Evolutionary conservation across 2,329 filamentous ascomycete genomes (phyloP).

Genomic region (Clonostachys rosea): DNA sequence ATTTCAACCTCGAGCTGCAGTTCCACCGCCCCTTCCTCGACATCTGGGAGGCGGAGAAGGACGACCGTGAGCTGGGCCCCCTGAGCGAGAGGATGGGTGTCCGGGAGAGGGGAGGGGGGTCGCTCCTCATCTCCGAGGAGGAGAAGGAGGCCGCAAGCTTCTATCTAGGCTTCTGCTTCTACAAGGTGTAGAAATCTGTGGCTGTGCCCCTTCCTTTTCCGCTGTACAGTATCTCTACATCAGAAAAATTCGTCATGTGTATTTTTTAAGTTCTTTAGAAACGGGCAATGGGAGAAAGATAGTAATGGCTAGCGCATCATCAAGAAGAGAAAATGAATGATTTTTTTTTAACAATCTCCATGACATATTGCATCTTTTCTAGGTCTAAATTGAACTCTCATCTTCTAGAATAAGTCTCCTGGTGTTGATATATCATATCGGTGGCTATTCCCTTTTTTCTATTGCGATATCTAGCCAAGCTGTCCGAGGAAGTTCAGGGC

Average conservation of each 20-base stretch:
- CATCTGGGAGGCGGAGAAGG: slow-evolving; percentile 88
- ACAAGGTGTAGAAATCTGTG: slow-evolving; percentile 64
- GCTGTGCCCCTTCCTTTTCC: neutral
- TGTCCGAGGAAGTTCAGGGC: no score
- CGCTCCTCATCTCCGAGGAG: slow-evolving; percentile 69
- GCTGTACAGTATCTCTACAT: no score
- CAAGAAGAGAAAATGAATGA: neutral
- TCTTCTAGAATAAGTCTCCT: no score
- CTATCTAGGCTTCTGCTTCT: slow-evolving; percentile 95
- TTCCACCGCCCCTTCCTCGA: slow-evolving; percentile 90
- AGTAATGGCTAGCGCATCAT: neutral
- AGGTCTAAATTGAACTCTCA: no score
- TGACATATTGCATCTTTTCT: no score
- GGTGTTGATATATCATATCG: no score
- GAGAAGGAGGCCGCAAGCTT: slow-evolving; percentile 92
- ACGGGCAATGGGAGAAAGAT: neutral
- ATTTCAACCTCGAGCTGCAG: slow-evolving; percentile 93
- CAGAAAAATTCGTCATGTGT: no score
- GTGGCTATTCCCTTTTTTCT: no score
- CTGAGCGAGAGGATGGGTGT: slow-evolving; percentile 97
- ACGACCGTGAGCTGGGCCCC: slow-evolving; percentile 74
- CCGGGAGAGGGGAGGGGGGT: slow-evolving; percentile 62
- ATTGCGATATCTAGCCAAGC: no score
- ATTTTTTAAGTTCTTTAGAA: no score
- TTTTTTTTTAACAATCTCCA: neutral